Percentiles rank a stretch among this genome's conserved stretches.
Evolutionary conservation across 176 grass and related monocot genomes (phyloP).

Genomic region (Thinopyrum elongatum): DNA sequence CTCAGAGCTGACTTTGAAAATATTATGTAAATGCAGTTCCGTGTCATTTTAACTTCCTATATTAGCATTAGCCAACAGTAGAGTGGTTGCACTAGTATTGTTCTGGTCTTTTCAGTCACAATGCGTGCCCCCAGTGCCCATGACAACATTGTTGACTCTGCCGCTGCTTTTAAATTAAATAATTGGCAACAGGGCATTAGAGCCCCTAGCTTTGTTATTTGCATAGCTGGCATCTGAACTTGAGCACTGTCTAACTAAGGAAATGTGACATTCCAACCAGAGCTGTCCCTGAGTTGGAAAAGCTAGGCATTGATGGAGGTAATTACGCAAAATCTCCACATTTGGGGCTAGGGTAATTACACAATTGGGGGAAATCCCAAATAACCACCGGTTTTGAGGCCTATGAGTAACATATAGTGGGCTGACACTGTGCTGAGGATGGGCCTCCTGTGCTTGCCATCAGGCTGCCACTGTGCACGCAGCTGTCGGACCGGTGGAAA

Average conservation of each 20-base stretch:
- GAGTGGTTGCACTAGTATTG: conserved; percentile 4
- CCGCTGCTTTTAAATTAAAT: neutral
- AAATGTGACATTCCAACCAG: neutral
- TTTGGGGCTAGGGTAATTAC: too few species aligned
- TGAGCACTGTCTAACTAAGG: neutral
- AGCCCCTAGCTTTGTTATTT: neutral
- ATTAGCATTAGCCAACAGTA: neutral
- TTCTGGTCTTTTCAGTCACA: neutral
- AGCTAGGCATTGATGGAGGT: conserved; percentile 2
- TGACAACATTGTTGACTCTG: neutral
- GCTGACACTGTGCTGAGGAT: too few species aligned
- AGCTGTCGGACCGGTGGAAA: too few species aligned
- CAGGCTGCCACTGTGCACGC: too few species aligned
- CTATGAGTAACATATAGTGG: too few species aligned
- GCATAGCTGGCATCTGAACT: conserved; percentile 5
- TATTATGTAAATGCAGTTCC: neutral
- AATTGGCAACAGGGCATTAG: neutral
- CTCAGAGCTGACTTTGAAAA: neutral
- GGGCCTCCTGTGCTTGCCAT: too few species aligned
- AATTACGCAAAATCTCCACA: too few species aligned
- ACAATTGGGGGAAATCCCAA: too few species aligned
- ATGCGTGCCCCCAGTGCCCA: neutral
- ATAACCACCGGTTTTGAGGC: too few species aligned
- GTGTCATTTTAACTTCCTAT: neutral
- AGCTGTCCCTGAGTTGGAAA: conserved; percentile 5